Evolutionary conservation across 257 asterid genomes (phyloP), one percentile per base, ranked within the genome.

Genomic region (Cordia subcordata): DNA sequence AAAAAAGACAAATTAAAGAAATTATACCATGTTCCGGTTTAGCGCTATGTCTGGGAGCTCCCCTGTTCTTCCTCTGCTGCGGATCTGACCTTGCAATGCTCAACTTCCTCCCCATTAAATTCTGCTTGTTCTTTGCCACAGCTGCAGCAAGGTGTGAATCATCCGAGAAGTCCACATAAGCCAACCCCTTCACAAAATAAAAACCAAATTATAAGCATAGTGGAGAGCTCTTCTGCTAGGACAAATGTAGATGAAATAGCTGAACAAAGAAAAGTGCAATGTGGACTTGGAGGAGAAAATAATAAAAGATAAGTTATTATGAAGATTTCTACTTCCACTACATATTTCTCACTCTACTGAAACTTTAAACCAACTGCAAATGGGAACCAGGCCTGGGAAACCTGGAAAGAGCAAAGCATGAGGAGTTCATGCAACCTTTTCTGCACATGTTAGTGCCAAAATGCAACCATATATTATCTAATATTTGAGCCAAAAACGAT

Each of bases 161-260:
- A 49, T 93, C 92, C 5, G 77, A 71, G 81, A 93, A 93, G 72
- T 89, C 96, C 80, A 89, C 95, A 72, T 93, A 93, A 20, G 97
- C 96, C 59, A 93, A 72, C 67, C 96, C 97, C 99, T 89, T 72
- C 62, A 77, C 38, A 53, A 46, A 63, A 50, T 60, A 68, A 5
- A 53, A 42, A 60, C 55, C 51, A 71, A 23, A 33, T n/a, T n/a
- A n/a, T n/a, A 68, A 54, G 15, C 4, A 2, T 42, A 4, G 15
- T 42, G 47, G 10, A 42, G 14, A 42, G 47, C 47, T 42, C 47
- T 27, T 27, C 35, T 27, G 35, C 35, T 27, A 27, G 35, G 35
- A 27, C 35, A 27, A 27, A 27, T 27, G 35, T 6, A 27, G 35
- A 6, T 27, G 35, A 27, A 27, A 27, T 1, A 6, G 35, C 35